phyloP scores from a whole-genome alignment of 2,329 filamentous ascomycete genomes.

The Talaromyces islandicus region DNA sequence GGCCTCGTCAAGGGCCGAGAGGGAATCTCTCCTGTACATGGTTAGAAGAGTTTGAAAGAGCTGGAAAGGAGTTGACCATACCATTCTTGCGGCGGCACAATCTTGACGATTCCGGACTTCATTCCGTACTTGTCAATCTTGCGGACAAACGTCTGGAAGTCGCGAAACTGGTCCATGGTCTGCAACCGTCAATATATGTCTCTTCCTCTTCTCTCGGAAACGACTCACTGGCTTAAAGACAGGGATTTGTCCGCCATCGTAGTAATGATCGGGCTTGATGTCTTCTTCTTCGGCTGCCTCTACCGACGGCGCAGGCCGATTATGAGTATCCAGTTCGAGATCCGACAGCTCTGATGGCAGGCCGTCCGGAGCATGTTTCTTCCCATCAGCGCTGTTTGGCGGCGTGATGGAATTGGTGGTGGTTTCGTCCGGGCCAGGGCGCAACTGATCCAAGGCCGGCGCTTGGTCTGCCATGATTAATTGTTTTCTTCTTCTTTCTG shows the following conservation, averaged over 20 bases:
- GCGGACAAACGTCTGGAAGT: constrained; percentile 86
- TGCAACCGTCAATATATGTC: constrained; percentile 22
- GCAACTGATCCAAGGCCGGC: constrained; percentile 21
- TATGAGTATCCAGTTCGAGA: constrained; percentile 31
- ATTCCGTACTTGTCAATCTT: constrained; percentile 93
- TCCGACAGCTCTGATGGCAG: constrained; percentile 37
- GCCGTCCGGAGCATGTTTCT: constrained; percentile 37
- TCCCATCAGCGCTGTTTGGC: constrained; percentile 38
- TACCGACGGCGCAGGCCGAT: constrained; percentile 17
- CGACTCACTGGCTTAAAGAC: constrained; percentile 77
- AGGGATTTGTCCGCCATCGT: constrained; percentile 73
- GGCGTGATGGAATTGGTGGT: constrained; percentile 36
- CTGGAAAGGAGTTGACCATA: constrained; percentile 40
- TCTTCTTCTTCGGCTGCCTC: constrained; percentile 58
- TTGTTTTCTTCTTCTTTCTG: neutral
- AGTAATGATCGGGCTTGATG: constrained; percentile 80
- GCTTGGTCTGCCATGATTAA: constrained; percentile 30
- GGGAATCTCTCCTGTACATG: constrained; percentile 54
- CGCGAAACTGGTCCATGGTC: constrained; percentile 88
- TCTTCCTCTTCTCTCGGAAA: neutral
- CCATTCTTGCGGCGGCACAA: constrained; percentile 92
- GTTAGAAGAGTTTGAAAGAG: neutral
- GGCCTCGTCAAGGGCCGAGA: constrained; percentile 73
- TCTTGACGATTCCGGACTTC: constrained; percentile 94
- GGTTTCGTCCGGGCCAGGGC: constrained; percentile 16